Conservation (phyloP, 148 eudicot species). For the Selenicereus undatus region DNA sequence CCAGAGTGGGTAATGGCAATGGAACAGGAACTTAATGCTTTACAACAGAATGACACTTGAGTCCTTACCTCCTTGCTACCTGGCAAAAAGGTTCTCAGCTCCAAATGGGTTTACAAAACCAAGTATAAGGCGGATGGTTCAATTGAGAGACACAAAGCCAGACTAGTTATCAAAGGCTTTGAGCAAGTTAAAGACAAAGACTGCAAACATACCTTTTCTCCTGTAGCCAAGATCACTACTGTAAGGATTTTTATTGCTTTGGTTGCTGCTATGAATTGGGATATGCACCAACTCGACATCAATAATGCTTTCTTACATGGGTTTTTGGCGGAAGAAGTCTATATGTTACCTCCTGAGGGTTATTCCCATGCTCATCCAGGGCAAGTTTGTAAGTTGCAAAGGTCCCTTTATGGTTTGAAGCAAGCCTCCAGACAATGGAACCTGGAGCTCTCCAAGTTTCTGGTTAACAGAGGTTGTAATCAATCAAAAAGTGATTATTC, state of each 20-base stretch:
- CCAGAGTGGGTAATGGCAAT: not conserved
- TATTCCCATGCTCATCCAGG: not conserved
- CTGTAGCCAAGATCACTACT: not conserved
- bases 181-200: not conserved
- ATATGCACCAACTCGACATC: too few relatives aligned
- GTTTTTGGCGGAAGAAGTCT: not conserved
- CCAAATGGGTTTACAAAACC: too few relatives aligned
- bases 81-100: too few relatives aligned
- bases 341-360: not conserved
- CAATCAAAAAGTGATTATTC: constrained; percentile 5
- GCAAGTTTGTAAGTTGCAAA: too few relatives aligned
- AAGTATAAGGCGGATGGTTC: not conserved
- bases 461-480: not conserved
- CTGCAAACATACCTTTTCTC: not conserved
- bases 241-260: not conserved
- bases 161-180: not conserved
- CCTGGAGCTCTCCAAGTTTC: not conserved
- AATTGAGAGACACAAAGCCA: not conserved
- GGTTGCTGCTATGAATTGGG: not conserved
- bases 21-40: not conserved
- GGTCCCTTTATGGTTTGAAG: not conserved
- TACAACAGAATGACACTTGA: not conserved
- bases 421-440: constrained; percentile 7
- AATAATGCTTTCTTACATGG: not conserved
- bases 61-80: not conserved